Base-by-base conservation (phyloP, 2,329 filamentous ascomycete genomes). In the Boeremia exigua region DNA sequence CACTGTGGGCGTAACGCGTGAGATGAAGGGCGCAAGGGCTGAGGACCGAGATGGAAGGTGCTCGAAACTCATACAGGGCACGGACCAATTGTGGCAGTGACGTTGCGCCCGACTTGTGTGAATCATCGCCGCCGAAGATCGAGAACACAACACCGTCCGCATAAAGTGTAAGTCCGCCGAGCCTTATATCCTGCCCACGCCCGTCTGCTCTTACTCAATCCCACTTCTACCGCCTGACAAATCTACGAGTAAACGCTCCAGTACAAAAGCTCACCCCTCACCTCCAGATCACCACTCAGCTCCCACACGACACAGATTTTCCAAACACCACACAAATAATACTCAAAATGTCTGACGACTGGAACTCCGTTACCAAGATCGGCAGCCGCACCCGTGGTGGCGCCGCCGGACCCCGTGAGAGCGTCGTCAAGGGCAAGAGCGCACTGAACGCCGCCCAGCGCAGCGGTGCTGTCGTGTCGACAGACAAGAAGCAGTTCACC, bases 351-450 rank as follows among this genome's bases (percentile, higher is more conserved):
- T 87, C 89, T 85, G 82, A 85, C 73, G 92, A 96, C 72, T 98
- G 94, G 93, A 90, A 96, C 70, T 78, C 81, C 67, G 87, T 90
- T 68, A 96, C 92, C 80, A 96, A 95, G 85, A 98, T 99, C 75
- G 95, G 95, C 73, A 91, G 87, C 86, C 94, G 90, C 80, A 85
- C 85, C 73, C 87, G 87, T 71, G 85, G 86, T 63, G 84, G 87
- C 65, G 89, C 88, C 68, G 84, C 78, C 55, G 78, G 78, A 42
- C 81, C 86, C 66, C 90, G 91, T 67, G 92, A 97, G 84, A 96
- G 89, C 3, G 93, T 97, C 68, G 85, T 98, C 75, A 89, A 90
- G 76, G 91, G 94, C 74, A 92, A 91, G 77, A 82, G 81, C 56
- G 86, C 92, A 32, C 81, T 99, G 67, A 99, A 99, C 79, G 94